Evolutionary conservation across 2,329 filamentous ascomycete species (phyloP), one percentile per base, ranked within the genome.

Genomic region (Trichoderma asperellum): DNA sequence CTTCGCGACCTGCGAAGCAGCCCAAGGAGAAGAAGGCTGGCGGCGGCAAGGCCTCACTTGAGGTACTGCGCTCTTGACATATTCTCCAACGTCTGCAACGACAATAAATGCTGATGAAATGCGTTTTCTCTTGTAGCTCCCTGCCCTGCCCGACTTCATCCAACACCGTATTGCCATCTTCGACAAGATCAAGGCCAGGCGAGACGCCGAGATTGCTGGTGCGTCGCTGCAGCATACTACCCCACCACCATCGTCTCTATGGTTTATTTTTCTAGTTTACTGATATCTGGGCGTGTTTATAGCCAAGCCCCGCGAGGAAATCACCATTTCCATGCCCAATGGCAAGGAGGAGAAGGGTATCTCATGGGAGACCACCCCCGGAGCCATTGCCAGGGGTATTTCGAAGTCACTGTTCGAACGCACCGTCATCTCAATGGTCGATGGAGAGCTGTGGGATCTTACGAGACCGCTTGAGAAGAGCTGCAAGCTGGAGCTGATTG

Each of bases 291-390:
- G 14, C 10, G 27, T 34, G 5, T 55, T 3, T 55, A 61, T 65
- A 81, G 80, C 77, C 75, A 91, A 91, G 81, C 89, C 92, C 49
- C 90, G 90, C 74, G 89, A 92, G 76, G 85, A 89, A 72, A 95
- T 95, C 79, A 88, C 85, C 70, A 86, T 95, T 76, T 91, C 90
- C 61, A 85, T 96, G 72, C 88, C 87, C 73, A 90, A 93, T 80
- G 92, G 92, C 72, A 89, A 87, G 74, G 82, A 89, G 75, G 87
- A 90, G 77, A 81, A 88, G 72, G 96, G 92, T 72, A 95, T 91
- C 73, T 90, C 94, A 61, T 98, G 92, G 91, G 93, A 96, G 83
- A 97, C 94, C 74, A 96, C 94, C 18, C 96, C 96, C 6, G 91
- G 86, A 56, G 86, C 90, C 75, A 90, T 97, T 80, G 88, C 89